Conservation (phyloP, 2,329 filamentous ascomycete species). For the Claviceps pazoutovae region DNA sequence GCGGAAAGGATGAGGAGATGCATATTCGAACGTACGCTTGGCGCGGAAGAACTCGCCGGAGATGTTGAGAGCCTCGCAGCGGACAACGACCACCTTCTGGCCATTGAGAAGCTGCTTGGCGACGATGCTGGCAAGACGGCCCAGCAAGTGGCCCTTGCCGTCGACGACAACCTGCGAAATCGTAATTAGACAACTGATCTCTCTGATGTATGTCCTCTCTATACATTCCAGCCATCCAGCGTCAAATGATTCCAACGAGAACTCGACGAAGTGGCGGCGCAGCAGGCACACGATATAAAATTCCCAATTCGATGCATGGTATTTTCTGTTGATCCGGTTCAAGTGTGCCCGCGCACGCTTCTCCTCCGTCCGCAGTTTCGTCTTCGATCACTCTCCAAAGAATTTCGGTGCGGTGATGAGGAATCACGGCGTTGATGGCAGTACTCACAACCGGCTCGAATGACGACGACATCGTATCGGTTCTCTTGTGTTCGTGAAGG, state of each 20-base stretch:
- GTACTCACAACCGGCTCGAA: slow-evolving; percentile 58
- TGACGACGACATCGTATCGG: slow-evolving; percentile 45
- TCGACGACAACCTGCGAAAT: slow-evolving; percentile 78
- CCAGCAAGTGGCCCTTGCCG: slow-evolving; percentile 99
- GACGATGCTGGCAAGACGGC: slow-evolving; percentile 93
- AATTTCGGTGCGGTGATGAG: slow-evolving; percentile 5
- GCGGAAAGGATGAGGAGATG: neutral
- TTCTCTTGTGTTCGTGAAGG: slow-evolving; percentile 18
- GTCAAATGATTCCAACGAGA: neutral
- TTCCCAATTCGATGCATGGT: neutral
- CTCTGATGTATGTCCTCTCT: slow-evolving; percentile 1
- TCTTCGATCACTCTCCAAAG: slow-evolving; percentile 1
- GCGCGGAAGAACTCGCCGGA: slow-evolving; percentile 99
- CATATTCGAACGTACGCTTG: slow-evolving; percentile 72
- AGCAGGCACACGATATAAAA: slow-evolving; percentile 2
- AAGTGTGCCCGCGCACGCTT: slow-evolving; percentile 4
- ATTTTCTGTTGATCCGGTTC: neutral
- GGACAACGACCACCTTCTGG: slow-evolving; percentile 98
- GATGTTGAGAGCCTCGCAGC: slow-evolving; percentile 99
- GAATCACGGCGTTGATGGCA: neutral
- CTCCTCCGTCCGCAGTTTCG: slow-evolving; percentile 1
- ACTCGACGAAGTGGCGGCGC: neutral
- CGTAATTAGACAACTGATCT: slow-evolving; percentile 12
- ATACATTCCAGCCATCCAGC: neutral
- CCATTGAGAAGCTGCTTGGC: slow-evolving; percentile 98